Evolutionary conservation across 2,329 filamentous ascomycete species (phyloP).

Genomic region (Capronia epimyces): DNA sequence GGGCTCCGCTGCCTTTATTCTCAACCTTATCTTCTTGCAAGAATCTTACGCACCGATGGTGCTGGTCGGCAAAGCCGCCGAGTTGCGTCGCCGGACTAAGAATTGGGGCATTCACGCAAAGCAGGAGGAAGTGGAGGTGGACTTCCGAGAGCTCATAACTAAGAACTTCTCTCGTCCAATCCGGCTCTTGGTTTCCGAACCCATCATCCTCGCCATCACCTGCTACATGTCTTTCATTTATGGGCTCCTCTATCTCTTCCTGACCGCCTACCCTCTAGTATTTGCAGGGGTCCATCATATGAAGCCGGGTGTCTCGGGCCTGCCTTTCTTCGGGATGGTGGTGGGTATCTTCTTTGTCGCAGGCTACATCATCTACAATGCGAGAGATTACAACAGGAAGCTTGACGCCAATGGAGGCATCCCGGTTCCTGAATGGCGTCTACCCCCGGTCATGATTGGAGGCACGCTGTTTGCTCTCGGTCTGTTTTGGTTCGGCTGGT

Average conservation of each 20-base stretch:
- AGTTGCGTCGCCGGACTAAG: constrained; percentile 50
- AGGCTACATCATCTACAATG: constrained; percentile 55
- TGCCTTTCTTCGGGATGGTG: constrained; percentile 83
- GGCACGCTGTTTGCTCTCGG: constrained; percentile 53
- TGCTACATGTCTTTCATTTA: constrained; percentile 37
- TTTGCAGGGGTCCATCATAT: constrained; percentile 59
- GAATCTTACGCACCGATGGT: constrained; percentile 57
- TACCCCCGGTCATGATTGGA: constrained; percentile 51
- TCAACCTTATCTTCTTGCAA: constrained; percentile 50
- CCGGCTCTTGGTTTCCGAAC: constrained; percentile 41
- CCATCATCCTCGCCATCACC: constrained; percentile 41
- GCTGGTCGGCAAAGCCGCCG: constrained; percentile 51
- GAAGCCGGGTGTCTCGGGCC: constrained; percentile 62
- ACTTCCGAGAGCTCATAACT: constrained; percentile 45
- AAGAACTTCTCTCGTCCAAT: constrained; percentile 50
- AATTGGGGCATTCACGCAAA: constrained; percentile 61
- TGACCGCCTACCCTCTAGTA: constrained; percentile 35
- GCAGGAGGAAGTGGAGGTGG: constrained; percentile 50
- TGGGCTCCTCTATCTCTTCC: constrained; percentile 31
- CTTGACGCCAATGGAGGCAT: constrained; percentile 60
- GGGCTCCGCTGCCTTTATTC: constrained; percentile 47
- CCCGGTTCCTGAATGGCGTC: constrained; percentile 54
- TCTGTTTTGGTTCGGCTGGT: constrained; percentile 75
- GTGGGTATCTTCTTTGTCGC: constrained; percentile 65
- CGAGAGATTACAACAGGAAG: constrained; percentile 64